Evolutionary conservation across 208 protist species (phyloP).

Genomic region (Leishmania major): DNA sequence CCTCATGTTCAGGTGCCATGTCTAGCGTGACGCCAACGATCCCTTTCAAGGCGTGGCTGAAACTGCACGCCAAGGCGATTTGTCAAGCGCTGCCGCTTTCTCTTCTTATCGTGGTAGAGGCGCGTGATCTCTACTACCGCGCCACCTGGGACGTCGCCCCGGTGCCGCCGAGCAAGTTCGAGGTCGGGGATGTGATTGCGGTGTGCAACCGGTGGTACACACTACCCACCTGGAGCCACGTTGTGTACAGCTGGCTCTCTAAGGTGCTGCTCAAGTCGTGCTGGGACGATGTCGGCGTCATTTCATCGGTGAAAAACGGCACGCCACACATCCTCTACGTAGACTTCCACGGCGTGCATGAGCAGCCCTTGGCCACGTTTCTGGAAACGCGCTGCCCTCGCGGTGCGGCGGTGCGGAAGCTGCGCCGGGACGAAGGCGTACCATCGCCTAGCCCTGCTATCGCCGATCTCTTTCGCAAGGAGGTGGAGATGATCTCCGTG

Average conservation of each 20-base stretch:
- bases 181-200: constrained; percentile 80
- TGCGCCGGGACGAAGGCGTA: constrained; percentile 40
- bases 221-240: constrained; percentile 75
- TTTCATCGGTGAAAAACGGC: constrained; percentile 46
- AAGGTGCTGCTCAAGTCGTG: constrained; percentile 86
- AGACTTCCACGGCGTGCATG: constrained; percentile 68
- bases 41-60: constrained; percentile 60
- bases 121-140: constrained; percentile 84
- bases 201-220: constrained; percentile 92
- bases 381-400: constrained; percentile 57
- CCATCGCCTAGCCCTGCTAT: constrained; percentile 38
- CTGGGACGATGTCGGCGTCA: constrained; percentile 89
- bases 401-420: constrained; percentile 69
- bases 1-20: constrained; percentile 30
- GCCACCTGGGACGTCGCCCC: constrained; percentile 71
- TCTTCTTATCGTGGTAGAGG: constrained; percentile 78
- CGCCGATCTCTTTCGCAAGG: constrained; percentile 49
- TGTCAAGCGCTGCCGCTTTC: constrained; percentile 75
- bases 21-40: constrained; percentile 50
- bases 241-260: constrained; percentile 72
- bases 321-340: constrained; percentile 70
- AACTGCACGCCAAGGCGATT: constrained; percentile 78
- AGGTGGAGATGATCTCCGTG: constrained; percentile 62
- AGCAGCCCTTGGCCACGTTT: constrained; percentile 70
- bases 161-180: constrained; percentile 49